Evolutionary conservation across 352 stramenopile genomes (phyloP), one percentile per base, ranked within the genome.

Genomic region (Phytophthora nicotianae): DNA sequence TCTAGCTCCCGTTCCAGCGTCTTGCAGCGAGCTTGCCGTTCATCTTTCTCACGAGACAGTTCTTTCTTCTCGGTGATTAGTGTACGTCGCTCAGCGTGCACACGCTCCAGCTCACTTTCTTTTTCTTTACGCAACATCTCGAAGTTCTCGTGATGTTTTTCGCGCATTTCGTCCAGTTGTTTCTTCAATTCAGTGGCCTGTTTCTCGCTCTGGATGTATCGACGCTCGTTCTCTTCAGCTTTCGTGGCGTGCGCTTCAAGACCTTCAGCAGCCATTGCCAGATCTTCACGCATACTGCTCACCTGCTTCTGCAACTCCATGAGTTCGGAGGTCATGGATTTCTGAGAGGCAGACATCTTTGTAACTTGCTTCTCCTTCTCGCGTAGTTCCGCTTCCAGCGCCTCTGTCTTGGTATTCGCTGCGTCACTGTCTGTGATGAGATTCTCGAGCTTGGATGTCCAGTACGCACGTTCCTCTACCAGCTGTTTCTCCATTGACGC

Each of bases 281-380:
- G 37, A 66, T 96, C 87, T 48, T 86, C 57, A 40, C 72, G 65
- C 79, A 92, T 89, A 2, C 66, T 66, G 16, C 62, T 56, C 9
- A 92, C 48, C 55, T 93, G 79, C 23, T 75, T 70, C 49, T 93
- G 73, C 10, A 95, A 57, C 32, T 82, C 71, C 65, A 89, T 81
- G 29, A 88, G 56, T 48, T 90, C 70, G 0, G 53, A 72, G 10
- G 81, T 93, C 51, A 93, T 80, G 2, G 79, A 64, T 14, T 75
- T 69, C 58, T 93, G 77, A 26, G 79, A 89, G 0, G 63, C 38
- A 19, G 72, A 70, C 76, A 91, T 91, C 40, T 86, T 88, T 16
- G 79, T 67, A 38, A 88, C 68, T 46, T 93, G 77, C 50, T 86
- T 91, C 26, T 92, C 75, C 52, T 91, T 90, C 40, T 88, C 76